phyloP scores from a whole-genome alignment of 495 filamentous ascomycete species.

The Lasiosphaeria ovina region DNA sequence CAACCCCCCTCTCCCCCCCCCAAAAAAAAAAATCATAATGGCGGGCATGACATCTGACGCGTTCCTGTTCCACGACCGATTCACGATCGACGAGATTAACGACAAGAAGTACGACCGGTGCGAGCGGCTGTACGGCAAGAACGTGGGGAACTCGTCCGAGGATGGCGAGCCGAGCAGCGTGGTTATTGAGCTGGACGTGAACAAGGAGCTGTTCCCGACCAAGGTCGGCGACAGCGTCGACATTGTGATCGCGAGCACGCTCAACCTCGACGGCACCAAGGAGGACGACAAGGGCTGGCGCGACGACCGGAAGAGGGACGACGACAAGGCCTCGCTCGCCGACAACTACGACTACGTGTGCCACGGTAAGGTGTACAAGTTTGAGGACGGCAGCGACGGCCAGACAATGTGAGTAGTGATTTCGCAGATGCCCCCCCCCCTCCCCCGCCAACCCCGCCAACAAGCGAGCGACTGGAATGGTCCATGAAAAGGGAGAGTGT shows the following conservation, averaged over 20 bases:
- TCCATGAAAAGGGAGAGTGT: background rate
- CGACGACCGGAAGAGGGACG: slow-evolving; percentile 58
- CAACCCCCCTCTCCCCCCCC: background rate
- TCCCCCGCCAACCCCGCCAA: no score
- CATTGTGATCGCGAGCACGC: slow-evolving; percentile 75
- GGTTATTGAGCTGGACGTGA: slow-evolving; percentile 87
- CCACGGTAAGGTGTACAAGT: slow-evolving; percentile 96
- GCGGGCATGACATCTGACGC: slow-evolving; percentile 65
- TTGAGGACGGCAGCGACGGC: slow-evolving; percentile 78
- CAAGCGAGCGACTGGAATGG: background rate
- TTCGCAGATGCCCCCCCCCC: no score
- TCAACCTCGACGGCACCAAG: slow-evolving; percentile 80
- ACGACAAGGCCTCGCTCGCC: slow-evolving; percentile 68
- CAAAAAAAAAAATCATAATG: slow-evolving; percentile 39
- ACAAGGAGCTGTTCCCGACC: slow-evolving; percentile 86
- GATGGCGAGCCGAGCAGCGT: slow-evolving; percentile 66
- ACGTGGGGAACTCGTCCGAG: slow-evolving; percentile 54
- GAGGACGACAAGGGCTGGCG: slow-evolving; percentile 73
- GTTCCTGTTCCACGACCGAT: slow-evolving; percentile 87
- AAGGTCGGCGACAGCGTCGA: slow-evolving; percentile 68
- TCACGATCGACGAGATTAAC: slow-evolving; percentile 76
- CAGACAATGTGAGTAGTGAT: slow-evolving; percentile 72
- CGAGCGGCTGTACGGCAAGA: slow-evolving; percentile 69
- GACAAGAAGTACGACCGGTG: slow-evolving; percentile 92
- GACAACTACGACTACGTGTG: slow-evolving; percentile 97